A percentile compares a stretch with the other conserved stretches of the same genome.
These are phyloP conservation scores for Gliomastix tumulicola DNA, from an alignment of 2,329 filamentous ascomycete species.

Conservation along the genomic window DNA sequence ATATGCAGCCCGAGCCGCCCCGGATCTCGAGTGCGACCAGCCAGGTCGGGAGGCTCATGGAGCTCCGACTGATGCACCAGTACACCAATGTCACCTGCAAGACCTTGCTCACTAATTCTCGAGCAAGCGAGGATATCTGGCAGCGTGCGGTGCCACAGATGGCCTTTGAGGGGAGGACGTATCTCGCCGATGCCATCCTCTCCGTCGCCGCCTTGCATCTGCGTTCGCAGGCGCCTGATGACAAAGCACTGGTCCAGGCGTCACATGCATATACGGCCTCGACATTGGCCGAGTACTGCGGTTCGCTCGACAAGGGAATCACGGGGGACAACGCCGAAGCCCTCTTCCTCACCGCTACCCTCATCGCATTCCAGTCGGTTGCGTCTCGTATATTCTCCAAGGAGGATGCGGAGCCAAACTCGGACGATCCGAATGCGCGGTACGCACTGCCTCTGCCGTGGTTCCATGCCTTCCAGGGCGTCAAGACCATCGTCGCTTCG, in stretches of 20 bases:
- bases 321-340: conserved; percentile 53
- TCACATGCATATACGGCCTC: conserved; percentile 61
- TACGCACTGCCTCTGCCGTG: conserved; percentile 56
- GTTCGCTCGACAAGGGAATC: conserved; percentile 48
- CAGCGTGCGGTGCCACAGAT: conserved; percentile 51
- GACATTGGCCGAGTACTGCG: conserved; percentile 53
- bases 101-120: conserved; percentile 48
- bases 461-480: conserved; percentile 62
- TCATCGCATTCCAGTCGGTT: conserved; percentile 62
- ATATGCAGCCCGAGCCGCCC: conserved; percentile 16
- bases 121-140: conserved; percentile 50
- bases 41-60: conserved; percentile 41
- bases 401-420: conserved; percentile 36
- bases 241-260: conserved; percentile 52
- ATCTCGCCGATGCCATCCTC: conserved; percentile 56
- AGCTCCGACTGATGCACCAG: conserved; percentile 58
- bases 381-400: conserved; percentile 56
- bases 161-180: conserved; percentile 51
- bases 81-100: conserved; percentile 54
- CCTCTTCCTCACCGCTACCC: conserved; percentile 53
- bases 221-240: conserved; percentile 47
- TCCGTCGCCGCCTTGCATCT: conserved; percentile 59
- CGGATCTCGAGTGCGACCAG: conserved; percentile 19
- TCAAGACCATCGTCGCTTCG: conserved; percentile 57
- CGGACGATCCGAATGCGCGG: conserved; percentile 27